These are phyloP conservation scores for Glebionis coronaria DNA, from an alignment of 129 eudicot genomes.

Conservation along the genomic window DNA sequence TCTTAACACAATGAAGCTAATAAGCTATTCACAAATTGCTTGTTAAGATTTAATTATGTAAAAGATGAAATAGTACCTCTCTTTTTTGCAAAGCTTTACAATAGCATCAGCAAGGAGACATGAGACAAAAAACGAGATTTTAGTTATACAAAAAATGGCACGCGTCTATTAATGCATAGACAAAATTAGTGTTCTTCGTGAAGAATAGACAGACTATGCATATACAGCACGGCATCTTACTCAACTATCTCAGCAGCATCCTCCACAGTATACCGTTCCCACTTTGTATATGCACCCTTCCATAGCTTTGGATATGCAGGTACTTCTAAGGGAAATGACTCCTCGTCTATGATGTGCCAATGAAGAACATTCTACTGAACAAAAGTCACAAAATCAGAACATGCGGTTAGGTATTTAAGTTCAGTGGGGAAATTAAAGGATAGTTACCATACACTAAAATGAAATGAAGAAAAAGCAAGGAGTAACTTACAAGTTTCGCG, in stretches of 20 bases:
- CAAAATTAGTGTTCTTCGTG: not conserved
- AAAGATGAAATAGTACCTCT: constrained; percentile 57
- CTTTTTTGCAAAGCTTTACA: constrained; percentile 73
- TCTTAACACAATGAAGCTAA: not conserved
- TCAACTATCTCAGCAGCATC: constrained; percentile 87
- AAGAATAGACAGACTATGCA: too few relatives aligned
- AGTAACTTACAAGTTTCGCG: constrained; percentile 84
- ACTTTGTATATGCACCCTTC: constrained; percentile 88
- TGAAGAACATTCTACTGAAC: constrained; percentile 98
- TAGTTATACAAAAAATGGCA: constrained; percentile 17
- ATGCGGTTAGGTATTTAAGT: constrained; percentile 4
- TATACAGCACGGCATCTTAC: constrained; percentile 39
- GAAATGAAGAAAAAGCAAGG: constrained; percentile 10
- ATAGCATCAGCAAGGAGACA: constrained; percentile 27
- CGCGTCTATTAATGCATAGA: not conserved
- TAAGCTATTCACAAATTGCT: constrained; percentile 17
- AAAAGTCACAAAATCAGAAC: constrained; percentile 42
- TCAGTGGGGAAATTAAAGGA: not conserved
- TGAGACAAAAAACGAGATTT: constrained; percentile 33
- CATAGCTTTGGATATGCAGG: constrained; percentile 87
- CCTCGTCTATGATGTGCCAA: constrained; percentile 97
- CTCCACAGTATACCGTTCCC: constrained; percentile 95
- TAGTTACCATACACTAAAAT: constrained; percentile 2
- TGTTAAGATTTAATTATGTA: constrained; percentile 12
- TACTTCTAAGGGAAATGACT: constrained; percentile 95